Conservation (phyloP, 768 basidiomycete species). For the Coprinopsis marcescibilis region DNA sequence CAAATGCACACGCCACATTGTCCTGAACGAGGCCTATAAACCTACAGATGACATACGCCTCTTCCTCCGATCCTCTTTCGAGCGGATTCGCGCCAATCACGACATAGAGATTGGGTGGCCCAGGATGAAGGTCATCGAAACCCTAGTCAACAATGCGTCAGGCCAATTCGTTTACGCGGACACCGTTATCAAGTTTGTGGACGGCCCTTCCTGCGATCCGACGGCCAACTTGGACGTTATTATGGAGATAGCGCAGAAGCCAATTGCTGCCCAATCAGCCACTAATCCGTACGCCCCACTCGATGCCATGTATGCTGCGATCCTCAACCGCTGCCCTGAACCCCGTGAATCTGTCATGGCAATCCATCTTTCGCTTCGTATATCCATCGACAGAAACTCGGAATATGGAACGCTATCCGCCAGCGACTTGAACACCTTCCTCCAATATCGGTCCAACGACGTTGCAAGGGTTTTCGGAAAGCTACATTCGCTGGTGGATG, state of each 20-base stretch:
- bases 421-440: too few species aligned
- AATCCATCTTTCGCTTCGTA: too few species aligned
- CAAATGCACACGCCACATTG: background rate
- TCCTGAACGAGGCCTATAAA: background rate
- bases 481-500: conserved; percentile 1
- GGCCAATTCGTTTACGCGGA: conserved; percentile 9
- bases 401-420: too few species aligned
- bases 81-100: background rate
- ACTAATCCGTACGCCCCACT: too few species aligned
- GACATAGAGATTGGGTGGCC: conserved; percentile 1
- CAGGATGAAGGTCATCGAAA: background rate
- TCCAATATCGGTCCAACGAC: too few species aligned
- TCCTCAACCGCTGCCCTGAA: too few species aligned
- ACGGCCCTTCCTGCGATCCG: background rate
- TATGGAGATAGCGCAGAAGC: background rate
- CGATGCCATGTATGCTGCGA: too few species aligned
- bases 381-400: too few species aligned
- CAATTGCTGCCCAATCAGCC: too few species aligned
- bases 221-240: background rate
- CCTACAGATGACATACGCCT: background rate
- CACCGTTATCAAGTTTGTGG: conserved; percentile 4
- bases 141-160: background rate
- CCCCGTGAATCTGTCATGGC: too few species aligned
- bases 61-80: background rate
- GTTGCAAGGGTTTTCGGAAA: too few species aligned